These are phyloP conservation scores for Malania oleifera DNA, from an alignment of 164 flowering plant genomes.

Conservation along the genomic window DNA sequence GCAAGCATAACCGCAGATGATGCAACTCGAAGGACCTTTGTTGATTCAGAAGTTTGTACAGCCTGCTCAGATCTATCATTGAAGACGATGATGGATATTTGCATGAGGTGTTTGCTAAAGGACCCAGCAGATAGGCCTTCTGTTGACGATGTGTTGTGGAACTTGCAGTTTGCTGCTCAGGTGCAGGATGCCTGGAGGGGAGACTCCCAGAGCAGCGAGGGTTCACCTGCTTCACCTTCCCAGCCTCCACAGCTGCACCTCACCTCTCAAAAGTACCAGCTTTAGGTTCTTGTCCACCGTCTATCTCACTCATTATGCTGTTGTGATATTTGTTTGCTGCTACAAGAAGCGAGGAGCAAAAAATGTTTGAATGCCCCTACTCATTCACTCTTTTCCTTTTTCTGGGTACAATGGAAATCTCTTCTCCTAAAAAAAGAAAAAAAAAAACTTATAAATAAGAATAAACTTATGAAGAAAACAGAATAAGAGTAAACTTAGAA, in stretches of 20 bases:
- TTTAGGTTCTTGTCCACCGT: too few species aligned
- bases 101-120: slow-evolving; percentile 49
- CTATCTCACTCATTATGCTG: too few species aligned
- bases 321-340: too few species aligned
- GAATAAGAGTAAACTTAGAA: too few species aligned
- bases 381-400: too few species aligned
- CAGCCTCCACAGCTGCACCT: slow-evolving; percentile 23
- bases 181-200: slow-evolving; percentile 70
- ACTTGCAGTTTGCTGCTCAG: slow-evolving; percentile 95
- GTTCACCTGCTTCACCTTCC: slow-evolving; percentile 46
- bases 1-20: slow-evolving; percentile 38
- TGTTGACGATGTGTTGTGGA: slow-evolving; percentile 90
- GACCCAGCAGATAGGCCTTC: slow-evolving; percentile 78
- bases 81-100: slow-evolving; percentile 73
- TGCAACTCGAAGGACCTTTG: slow-evolving; percentile 38
- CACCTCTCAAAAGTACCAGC: slow-evolving; percentile 10
- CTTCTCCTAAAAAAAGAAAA: too few species aligned
- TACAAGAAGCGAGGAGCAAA: too few species aligned
- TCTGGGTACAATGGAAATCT: too few species aligned
- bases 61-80: slow-evolving; percentile 58
- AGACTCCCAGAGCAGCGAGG: slow-evolving; percentile 65
- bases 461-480: too few species aligned
- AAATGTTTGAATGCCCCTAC: too few species aligned
- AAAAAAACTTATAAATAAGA: too few species aligned
- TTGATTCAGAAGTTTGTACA: slow-evolving; percentile 40